Evolutionary conservation across 2,329 filamentous ascomycete species (phyloP).

Genomic region (Exophiala aquamarina): DNA sequence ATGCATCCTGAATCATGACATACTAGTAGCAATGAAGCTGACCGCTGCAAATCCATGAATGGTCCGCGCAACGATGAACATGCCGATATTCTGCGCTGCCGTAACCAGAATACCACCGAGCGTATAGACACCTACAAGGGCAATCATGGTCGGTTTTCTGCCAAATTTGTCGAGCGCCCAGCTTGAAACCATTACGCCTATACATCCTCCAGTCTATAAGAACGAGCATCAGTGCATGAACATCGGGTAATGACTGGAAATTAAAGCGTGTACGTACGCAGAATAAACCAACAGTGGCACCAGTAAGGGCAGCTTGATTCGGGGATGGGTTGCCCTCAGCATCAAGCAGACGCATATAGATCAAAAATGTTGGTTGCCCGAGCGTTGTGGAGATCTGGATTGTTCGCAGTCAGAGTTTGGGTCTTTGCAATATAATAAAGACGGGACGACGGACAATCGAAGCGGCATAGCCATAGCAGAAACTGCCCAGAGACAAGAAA

Average conservation of each 20-base stretch:
- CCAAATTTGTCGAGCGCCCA: slow-evolving; percentile 2
- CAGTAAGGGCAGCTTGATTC: neutral
- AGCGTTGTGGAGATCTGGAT: slow-evolving; percentile 3
- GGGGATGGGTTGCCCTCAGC: neutral
- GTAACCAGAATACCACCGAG: slow-evolving; percentile 2
- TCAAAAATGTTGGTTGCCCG: slow-evolving; percentile 4
- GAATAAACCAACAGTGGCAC: slow-evolving; percentile 4
- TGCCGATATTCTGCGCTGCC: slow-evolving; percentile 1
- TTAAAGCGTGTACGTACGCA: neutral
- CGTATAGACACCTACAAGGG: neutral
- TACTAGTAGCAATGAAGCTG: slow-evolving; percentile 1
- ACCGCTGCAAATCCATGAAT: slow-evolving; percentile 3
- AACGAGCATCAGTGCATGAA: neutral
- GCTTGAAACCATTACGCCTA: slow-evolving; percentile 3
- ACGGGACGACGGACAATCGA: neutral
- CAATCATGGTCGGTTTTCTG: slow-evolving; percentile 1
- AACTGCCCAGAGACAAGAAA: slow-evolving; percentile 7
- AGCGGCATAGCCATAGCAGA: slow-evolving; percentile 4
- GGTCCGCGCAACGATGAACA: slow-evolving; percentile 5
- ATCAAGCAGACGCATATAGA: slow-evolving; percentile 8
- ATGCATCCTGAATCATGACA: neutral
- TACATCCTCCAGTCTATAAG: slow-evolving; percentile 1
- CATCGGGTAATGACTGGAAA: too few relatives aligned
- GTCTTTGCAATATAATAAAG: neutral
- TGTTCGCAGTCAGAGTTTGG: neutral